Evolutionary conservation across 2,329 filamentous ascomycete species (phyloP), one percentile per base, ranked within the genome.

Genomic region (Trichoderma arundinaceum): DNA sequence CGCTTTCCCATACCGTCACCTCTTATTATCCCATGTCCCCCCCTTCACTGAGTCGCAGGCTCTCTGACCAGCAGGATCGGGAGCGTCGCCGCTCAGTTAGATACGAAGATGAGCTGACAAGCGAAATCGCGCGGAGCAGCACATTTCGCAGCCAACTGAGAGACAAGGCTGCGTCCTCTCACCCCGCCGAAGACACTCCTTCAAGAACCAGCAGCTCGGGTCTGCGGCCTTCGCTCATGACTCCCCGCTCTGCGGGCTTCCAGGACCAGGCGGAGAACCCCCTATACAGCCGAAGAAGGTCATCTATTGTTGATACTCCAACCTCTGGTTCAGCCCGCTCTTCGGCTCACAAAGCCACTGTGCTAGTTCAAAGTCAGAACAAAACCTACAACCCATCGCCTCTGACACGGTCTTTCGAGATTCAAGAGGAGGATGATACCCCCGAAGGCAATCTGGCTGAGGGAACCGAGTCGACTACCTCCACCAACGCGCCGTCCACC

Each of bases 401-500:
- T 2, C 77, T 90, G 57, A 85, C 83, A 9, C 81, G 73, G 51
- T 76, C 76, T 3, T 75, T 77, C 33, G 77, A 79, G 28, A 71
- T 75, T 15, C 73, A 74, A n/a, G 69, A 67, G 10, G 69, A 67
- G 15, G 72, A 74, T 15, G 72, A 74, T 12, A 68, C 60, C 4
- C 54, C 70, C 9, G 77, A 79, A 39, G 64, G 69, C 48, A 79
- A 85, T 66, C 79, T 77, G 17, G 71, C 81, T 33, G 89, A 94
- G 72, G 90, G 89, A 8, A 93, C 92, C 0, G 92, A 95, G 72
- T 98, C 95, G 0, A 94, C 91, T 0, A 84, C 91, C 39, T 98
- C 95, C 0, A 95, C 92, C 0, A 93, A 90, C 1, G 92, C 92
- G 1, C 92, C 94, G 12, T 96, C 93, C 1, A 97, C 93, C 0